These are phyloP conservation scores for Phoma sp. DNA, from an alignment of 2,329 filamentous ascomycete species.

Conservation along the genomic window DNA sequence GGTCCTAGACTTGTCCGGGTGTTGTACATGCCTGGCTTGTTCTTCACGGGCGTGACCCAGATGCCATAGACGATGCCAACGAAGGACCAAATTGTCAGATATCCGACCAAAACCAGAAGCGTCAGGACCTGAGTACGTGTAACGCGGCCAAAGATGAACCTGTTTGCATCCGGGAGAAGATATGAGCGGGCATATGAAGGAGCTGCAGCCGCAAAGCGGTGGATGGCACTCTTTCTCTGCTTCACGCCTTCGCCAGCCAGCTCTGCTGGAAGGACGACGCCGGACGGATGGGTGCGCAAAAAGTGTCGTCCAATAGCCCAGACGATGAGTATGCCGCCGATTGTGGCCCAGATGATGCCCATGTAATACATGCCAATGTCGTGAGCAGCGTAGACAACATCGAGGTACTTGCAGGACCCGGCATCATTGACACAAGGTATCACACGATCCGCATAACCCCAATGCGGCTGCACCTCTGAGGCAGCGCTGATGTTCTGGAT, in stretches of 20 bases:
- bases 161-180: conserved; percentile 66
- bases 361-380: conserved; percentile 62
- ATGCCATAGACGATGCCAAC: conserved; percentile 70
- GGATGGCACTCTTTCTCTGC: conserved; percentile 29
- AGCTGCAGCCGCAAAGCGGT: conserved; percentile 45
- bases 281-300: conserved; percentile 32
- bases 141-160: conserved; percentile 68
- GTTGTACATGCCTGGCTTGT: conserved; percentile 61
- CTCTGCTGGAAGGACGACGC: conserved; percentile 30
- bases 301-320: conserved; percentile 49
- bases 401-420: conserved; percentile 65
- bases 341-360: conserved; percentile 63
- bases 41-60: conserved; percentile 73
- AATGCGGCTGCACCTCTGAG: conserved; percentile 54
- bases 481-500: conserved; percentile 53
- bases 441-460: conserved; percentile 62
- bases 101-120: conserved; percentile 62
- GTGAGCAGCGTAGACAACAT: conserved; percentile 61
- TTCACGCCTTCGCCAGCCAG: conserved; percentile 28
- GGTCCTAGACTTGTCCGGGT: conserved; percentile 70
- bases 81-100: conserved; percentile 69
- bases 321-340: conserved; percentile 56
- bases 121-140: conserved; percentile 71
- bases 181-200: conserved; percentile 55
- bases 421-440: conserved; percentile 64